Conservation (phyloP, 768 basidiomycete genomes). For the Kwoniella sp. region DNA sequence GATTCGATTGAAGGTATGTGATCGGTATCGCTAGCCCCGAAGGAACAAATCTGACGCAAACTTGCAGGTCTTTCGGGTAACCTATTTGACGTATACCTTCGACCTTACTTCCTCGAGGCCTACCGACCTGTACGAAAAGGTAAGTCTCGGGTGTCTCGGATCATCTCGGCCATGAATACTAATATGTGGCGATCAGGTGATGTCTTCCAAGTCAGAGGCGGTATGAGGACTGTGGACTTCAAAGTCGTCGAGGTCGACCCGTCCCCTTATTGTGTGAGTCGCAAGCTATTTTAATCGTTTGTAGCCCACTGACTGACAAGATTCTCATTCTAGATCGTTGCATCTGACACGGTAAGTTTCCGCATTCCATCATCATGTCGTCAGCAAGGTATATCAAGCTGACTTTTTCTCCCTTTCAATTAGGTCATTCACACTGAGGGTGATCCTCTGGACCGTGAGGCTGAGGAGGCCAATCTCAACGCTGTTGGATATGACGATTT, state of each 20-base stretch:
- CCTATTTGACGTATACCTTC: slow-evolving; percentile 97
- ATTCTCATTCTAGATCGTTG: slow-evolving; percentile 68
- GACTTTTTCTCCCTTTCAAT: background rate
- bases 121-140: slow-evolving; percentile 51
- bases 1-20: slow-evolving; percentile 87
- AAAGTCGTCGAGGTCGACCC: slow-evolving; percentile 99
- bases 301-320: background rate
- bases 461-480: slow-evolving; percentile 92
- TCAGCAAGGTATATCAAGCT: background rate
- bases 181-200: slow-evolving; percentile 75
- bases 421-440: slow-evolving; percentile 68
- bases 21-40: background rate
- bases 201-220: slow-evolving; percentile 98
- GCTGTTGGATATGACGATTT: slow-evolving; percentile 99
- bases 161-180: background rate
- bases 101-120: slow-evolving; percentile 98
- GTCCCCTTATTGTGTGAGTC: slow-evolving; percentile 76
- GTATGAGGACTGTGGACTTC: slow-evolving; percentile 98
- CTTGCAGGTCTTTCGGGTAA: slow-evolving; percentile 76
- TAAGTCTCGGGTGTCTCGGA: slow-evolving; percentile 21
- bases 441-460: slow-evolving; percentile 97
- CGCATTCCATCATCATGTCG: background rate
- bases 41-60: background rate
- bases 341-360: slow-evolving; percentile 97
- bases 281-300: background rate